Conservation (phyloP, 2,329 filamentous ascomycete genomes). For the Onygena corvina region DNA sequence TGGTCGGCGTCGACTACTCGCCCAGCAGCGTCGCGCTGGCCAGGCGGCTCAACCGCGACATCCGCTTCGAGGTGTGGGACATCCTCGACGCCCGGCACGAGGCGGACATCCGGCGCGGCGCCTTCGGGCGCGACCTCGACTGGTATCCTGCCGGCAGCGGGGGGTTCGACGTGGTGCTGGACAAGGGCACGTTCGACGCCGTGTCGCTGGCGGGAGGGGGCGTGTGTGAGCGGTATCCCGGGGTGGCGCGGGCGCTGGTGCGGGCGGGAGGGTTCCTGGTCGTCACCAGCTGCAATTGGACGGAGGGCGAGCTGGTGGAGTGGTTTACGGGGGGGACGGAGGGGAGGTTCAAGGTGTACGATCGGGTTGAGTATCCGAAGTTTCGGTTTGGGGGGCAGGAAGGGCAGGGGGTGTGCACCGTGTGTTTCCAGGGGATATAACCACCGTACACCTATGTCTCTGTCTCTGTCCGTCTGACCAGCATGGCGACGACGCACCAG, state of each 20-base stretch:
- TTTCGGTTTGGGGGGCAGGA: constrained; percentile 84
- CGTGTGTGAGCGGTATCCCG: constrained; percentile 63
- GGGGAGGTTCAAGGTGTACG: constrained; percentile 50
- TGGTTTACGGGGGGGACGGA: constrained; percentile 56
- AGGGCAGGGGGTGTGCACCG: constrained; percentile 76
- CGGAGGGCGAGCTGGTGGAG: constrained; percentile 64
- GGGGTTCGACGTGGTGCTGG: constrained; percentile 83
- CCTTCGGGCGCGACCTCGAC: constrained; percentile 13
- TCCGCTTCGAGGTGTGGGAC: constrained; percentile 52
- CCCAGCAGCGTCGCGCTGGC: constrained; percentile 62
- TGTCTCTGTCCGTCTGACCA: constrained; percentile 21
- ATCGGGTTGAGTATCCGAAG: constrained; percentile 64
- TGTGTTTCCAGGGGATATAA: constrained; percentile 56
- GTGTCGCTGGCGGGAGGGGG: constrained; percentile 56
- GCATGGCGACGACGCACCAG: constrained; percentile 45
- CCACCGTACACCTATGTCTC: constrained; percentile 6
- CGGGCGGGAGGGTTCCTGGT: constrained; percentile 60
- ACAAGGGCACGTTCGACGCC: constrained; percentile 97
- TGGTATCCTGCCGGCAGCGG: constrained; percentile 32
- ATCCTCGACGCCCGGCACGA: constrained; percentile 36
- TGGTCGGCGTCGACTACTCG: constrained; percentile 87
- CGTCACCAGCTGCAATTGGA: constrained; percentile 98
- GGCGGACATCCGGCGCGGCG: constrained; percentile 3
- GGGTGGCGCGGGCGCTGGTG: constrained; percentile 56
- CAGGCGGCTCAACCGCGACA: constrained; percentile 40